These are phyloP conservation scores for grape (Vitis vinifera) DNA, from an alignment of 164 flowering plant species.

Conservation along the genomic window ASM3070453v1 NC_081820.1:15565001-15565500, in stretches of 20 bases:
- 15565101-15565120: not conserved
- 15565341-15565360: not conserved
- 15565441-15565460: not conserved
- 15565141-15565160: not conserved
- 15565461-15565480: not conserved
- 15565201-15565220: constrained; percentile 65
- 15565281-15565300: constrained; percentile 61
- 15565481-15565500: not conserved
- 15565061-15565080: constrained; percentile 23
- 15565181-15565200: constrained; percentile 81
- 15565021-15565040: constrained; percentile 90
- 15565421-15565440: not conserved
- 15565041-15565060: constrained; percentile 95
- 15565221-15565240: constrained; percentile 62
- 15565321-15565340: constrained; percentile 32
- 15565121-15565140: not conserved
- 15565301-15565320: constrained; percentile 66
- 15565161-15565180: constrained; percentile 49
- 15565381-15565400: not conserved
- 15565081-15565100: not conserved
- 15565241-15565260: constrained; percentile 90
- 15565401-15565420: not conserved
- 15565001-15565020: constrained; percentile 92
- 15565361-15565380: no score
- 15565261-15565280: constrained; percentile 63